Conservation (phyloP, 306 rosid species). For the Parietaria judaica region DNA sequence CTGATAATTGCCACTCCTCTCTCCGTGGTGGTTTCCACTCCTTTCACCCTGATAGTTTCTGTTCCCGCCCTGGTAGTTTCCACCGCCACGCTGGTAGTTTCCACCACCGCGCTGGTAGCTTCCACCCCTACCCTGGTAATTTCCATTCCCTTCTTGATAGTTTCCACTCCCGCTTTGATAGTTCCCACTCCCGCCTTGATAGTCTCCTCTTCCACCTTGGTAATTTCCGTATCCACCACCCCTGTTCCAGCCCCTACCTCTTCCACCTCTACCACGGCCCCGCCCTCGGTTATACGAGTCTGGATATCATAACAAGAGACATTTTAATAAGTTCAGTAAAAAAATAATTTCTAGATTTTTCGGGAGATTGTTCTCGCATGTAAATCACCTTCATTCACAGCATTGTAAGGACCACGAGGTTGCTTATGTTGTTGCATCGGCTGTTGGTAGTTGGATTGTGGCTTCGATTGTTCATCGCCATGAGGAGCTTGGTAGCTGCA, state of each 20-base stretch:
- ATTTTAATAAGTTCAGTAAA: conserved; percentile 3
- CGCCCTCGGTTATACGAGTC: conserved; percentile 82
- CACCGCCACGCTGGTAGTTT: conserved; percentile 14
- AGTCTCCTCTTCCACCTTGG: conserved; percentile 32
- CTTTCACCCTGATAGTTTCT: neutral
- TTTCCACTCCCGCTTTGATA: conserved; percentile 23
- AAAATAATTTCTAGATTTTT: neutral
- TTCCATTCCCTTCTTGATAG: conserved; percentile 21
- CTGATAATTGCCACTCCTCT: neutral
- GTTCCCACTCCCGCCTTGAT: conserved; percentile 25
- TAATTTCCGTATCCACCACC: conserved; percentile 60
- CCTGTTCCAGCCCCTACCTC: conserved; percentile 73
- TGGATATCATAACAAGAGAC: conserved; percentile 20
- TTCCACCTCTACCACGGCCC: conserved; percentile 88
- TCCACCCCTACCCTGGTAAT: conserved; percentile 31
- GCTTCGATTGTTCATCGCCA: conserved; percentile 51
- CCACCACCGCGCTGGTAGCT: conserved; percentile 21
- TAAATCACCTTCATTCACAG: conserved; percentile 64
- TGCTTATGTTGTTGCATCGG: conserved; percentile 50
- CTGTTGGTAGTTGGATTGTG: conserved; percentile 62
- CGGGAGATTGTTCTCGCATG: neutral
- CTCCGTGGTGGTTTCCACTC: neutral
- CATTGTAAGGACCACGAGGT: conserved; percentile 55
- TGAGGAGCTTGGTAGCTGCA: conserved; percentile 73
- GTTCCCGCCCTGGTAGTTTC: neutral